Conservation (phyloP, 257 asterid species). For the Capsicum chinense region DNA sequence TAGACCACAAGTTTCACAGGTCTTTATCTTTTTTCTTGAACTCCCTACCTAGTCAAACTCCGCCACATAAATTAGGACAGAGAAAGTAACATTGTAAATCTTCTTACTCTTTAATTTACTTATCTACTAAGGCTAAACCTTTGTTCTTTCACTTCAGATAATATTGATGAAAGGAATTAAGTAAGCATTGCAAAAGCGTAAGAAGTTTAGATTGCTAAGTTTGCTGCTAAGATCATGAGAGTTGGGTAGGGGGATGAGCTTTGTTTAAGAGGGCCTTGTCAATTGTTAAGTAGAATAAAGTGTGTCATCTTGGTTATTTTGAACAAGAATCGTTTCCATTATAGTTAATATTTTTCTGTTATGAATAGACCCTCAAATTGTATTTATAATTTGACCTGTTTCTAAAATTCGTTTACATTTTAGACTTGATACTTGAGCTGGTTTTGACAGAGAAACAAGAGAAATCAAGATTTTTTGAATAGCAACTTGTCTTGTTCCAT, state of each 20-base stretch:
- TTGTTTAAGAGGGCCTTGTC: neutral
- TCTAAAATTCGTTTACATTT: neutral
- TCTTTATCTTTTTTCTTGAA: neutral
- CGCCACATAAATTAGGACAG: neutral
- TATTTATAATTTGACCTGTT: neutral
- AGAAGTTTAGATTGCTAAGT: neutral
- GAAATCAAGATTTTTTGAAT: too few species aligned
- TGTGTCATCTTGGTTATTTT: neutral
- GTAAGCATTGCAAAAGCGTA: neutral
- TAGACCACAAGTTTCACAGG: too few species aligned
- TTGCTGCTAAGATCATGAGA: slow-evolving; percentile 10
- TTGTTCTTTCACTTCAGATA: neutral
- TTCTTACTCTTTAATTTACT: neutral
- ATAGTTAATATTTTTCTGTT: neutral
- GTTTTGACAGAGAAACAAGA: too few species aligned
- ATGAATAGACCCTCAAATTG: neutral
- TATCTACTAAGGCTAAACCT: neutral
- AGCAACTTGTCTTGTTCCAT: too few species aligned
- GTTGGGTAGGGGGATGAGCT: neutral
- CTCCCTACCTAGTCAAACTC: neutral
- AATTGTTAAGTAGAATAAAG: neutral
- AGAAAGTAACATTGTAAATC: neutral
- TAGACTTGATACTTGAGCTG: neutral
- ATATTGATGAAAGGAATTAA: neutral
- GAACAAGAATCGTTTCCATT: neutral